These are phyloP conservation scores for Skeletonema costatum DNA, from an alignment of 108 stramenopile genomes.

Conservation along the genomic window DNA sequence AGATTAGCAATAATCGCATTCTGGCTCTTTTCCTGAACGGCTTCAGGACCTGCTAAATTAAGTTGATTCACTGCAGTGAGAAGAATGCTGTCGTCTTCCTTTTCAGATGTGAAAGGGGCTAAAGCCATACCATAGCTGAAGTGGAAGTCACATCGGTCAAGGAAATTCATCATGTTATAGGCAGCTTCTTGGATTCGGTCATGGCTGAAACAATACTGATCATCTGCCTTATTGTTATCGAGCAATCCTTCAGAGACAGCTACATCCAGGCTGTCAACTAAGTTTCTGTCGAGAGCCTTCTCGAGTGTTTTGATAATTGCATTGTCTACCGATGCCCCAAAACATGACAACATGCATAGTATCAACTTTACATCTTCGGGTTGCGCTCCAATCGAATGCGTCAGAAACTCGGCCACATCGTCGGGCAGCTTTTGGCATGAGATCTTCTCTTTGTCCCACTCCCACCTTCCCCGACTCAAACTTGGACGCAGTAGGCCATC, in stretches of 20 bases:
- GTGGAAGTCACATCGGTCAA: background rate
- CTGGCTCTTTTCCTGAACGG: background rate
- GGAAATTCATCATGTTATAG: constrained; percentile 5
- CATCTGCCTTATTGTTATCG: background rate
- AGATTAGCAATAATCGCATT: too few relatives aligned
- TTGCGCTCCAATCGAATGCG: background rate
- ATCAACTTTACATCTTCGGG: background rate
- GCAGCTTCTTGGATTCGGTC: constrained; percentile 16
- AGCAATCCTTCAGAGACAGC: constrained; percentile 12
- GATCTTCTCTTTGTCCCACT: constrained; percentile 19
- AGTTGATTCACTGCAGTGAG: constrained; percentile 25
- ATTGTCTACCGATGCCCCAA: constrained; percentile 1
- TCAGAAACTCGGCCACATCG: constrained; percentile 3
- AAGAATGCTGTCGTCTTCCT: constrained; percentile 5
- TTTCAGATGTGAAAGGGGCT: background rate
- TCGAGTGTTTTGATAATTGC: constrained; percentile 2
- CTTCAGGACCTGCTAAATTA: constrained; percentile 20
- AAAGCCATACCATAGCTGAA: background rate
- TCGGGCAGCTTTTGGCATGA: constrained; percentile 4
- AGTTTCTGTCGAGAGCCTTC: background rate
- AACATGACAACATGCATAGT: background rate
- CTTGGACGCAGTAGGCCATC: constrained; percentile 9
- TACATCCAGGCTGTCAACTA: background rate
- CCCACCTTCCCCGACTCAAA: constrained; percentile 6
- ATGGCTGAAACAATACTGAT: too few relatives aligned